Base-by-base conservation (phyloP, 176 grass and related monocot genomes). In the Paspalum notatum region DNA sequence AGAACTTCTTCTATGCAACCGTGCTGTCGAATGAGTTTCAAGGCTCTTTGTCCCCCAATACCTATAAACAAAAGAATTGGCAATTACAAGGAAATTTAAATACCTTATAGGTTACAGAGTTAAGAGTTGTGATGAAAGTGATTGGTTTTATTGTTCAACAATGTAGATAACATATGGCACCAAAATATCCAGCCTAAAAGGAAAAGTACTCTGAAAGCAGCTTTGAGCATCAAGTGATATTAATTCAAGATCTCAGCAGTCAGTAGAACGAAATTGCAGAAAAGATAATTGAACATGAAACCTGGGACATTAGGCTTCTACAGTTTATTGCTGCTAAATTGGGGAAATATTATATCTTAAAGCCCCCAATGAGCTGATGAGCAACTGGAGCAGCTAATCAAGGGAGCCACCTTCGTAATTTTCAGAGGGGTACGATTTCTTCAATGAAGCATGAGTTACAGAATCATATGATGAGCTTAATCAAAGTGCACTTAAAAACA, bases 1-100 rank as follows among this genome's bases (percentile, higher is more conserved):
- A 92, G 32, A 74, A 94, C 83, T 85, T 90, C 80, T 90, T 98
- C 92, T 86, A 98, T 92, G 72, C 78, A 89, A 81, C 90, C 86
- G 85, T 94, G 81, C 65, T 98, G 76, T 52, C 88, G 86, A 68
- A 98, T 98, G 86, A 98, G 92, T 87, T 98, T 98, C 65, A 94
- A 82, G 46, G 92, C 92, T 68, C 90, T 92, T 80, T 94, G 95
- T 83, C 92, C 92, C 43, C 95, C 95, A 79, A 98, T 94, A 75
- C 95, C 95, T 98, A 86, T 45, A 39, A 63, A 55, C n/a, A 54
- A 42, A 85, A 66, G 18, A 75, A 74, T 51, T 12, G 41, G 75
- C 40, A 50, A 42, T 46, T 51, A 46, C 54, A 76, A 27, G 24
- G 77, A 82, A 39, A 54, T 41, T 68, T 75, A 59, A 60, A 59